Evolutionary conservation across 805 yeast genomes (phyloP).

Genomic region (Metschnikowia drakensbergensis): DNA sequence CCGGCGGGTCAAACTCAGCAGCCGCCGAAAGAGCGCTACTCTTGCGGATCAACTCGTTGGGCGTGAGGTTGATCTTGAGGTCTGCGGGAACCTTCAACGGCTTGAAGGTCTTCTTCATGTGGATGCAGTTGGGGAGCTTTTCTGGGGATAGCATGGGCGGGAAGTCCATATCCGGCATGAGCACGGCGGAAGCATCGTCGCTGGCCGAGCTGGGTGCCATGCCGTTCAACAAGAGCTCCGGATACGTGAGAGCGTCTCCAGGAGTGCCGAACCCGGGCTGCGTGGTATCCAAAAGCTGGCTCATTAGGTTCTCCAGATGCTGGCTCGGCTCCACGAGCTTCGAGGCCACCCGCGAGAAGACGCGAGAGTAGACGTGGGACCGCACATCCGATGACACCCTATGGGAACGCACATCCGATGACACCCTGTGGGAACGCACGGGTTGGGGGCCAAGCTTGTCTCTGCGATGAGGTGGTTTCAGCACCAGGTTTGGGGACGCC

Average conservation of each 20-base stretch:
- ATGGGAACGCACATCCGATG: not conserved
- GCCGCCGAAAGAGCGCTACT: not conserved
- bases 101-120: not conserved
- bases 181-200: no score
- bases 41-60: constrained; percentile 5
- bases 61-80: not conserved
- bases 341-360: not conserved
- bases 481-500: not conserved
- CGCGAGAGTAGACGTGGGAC: constrained; percentile 1
- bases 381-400: not conserved
- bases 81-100: not conserved
- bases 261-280: not conserved
- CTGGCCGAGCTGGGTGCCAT: not conserved
- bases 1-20: not conserved
- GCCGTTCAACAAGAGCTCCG: not conserved
- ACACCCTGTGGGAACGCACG: not conserved
- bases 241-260: not conserved
- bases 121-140: constrained; percentile 1
- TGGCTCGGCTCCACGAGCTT: not conserved
- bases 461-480: not conserved
- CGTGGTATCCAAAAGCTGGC: not conserved
- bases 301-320: not conserved
- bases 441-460: not conserved
- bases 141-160: no score
- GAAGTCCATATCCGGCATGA: no score